phyloP scores from a whole-genome alignment of 148 eudicot species.

The Rhododendron griersonianum region DNA sequence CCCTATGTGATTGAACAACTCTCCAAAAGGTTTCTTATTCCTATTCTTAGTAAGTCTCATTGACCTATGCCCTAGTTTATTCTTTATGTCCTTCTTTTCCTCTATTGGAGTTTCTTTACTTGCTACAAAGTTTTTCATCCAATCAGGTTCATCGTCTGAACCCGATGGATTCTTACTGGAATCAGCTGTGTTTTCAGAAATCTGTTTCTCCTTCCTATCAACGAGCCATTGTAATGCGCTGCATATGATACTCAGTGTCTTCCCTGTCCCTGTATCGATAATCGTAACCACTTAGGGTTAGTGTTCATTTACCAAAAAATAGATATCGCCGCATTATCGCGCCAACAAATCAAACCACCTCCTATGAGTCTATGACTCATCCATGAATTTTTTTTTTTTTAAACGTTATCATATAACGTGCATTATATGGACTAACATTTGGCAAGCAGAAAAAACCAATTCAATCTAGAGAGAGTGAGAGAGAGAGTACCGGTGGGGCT shows the following conservation, averaged over 20 bases:
- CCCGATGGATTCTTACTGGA: conserved; percentile 11
- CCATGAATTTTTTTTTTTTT: not conserved
- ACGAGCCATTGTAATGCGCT: conserved; percentile 91
- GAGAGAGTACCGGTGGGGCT: conserved; percentile 80
- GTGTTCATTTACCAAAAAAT: not conserved
- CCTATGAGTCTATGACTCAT: not conserved
- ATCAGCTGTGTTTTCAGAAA: conserved; percentile 1
- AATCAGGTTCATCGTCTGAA: conserved; percentile 85
- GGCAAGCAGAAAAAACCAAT: not conserved
- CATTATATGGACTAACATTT: not conserved
- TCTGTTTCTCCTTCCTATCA: conserved; percentile 39
- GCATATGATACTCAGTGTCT: conserved; percentile 89
- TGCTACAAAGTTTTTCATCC: conserved; percentile 61
- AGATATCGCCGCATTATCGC: not conserved
- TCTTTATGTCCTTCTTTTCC: conserved; percentile 25
- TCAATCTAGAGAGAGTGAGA: conserved; percentile 1
- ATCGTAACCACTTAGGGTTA: not conserved
- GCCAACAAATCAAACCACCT: not conserved
- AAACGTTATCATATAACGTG: not conserved
- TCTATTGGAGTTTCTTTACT: conserved; percentile 34
- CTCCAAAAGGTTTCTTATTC: conserved; percentile 34
- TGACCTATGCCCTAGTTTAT: conserved; percentile 20
- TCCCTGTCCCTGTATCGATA: conserved; percentile 64
- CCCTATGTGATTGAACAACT: conserved; percentile 18
- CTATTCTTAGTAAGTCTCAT: conserved; percentile 29